Conservation (phyloP, 805 yeast species). For the Schizosaccharomyces japonicus region DNA sequence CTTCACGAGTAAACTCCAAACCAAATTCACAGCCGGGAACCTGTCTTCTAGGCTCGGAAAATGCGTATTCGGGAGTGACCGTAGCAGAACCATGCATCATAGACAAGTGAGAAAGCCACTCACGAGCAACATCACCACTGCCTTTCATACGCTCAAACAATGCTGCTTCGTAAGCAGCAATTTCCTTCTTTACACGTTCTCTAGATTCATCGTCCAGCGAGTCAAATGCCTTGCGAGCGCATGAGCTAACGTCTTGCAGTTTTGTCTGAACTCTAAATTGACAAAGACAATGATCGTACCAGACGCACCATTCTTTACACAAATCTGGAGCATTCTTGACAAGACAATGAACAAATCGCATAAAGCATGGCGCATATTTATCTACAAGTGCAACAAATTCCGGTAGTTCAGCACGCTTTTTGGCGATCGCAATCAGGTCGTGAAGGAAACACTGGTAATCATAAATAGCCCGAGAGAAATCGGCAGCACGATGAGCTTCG, state of each 20-base stretch:
- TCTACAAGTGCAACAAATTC: background rate
- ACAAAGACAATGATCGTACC: conserved; percentile 4
- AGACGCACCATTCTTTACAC: background rate
- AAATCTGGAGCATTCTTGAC: conserved; percentile 2
- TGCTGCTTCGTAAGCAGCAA: background rate
- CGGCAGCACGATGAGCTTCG: conserved; percentile 2
- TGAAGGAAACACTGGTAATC: conserved; percentile 1
- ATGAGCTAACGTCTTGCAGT: background rate
- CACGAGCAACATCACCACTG: background rate
- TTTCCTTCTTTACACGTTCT: background rate
- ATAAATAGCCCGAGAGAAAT: conserved; percentile 1
- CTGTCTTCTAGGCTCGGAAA: background rate
- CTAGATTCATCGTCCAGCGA: background rate
- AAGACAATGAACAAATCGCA: conserved; percentile 1
- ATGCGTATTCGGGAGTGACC: background rate
- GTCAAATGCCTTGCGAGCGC: background rate
- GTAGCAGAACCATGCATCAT: background rate
- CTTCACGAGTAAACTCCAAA: background rate
- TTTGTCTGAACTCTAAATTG: background rate
- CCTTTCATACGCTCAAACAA: background rate
- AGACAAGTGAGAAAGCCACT: background rate
- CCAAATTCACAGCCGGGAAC: background rate
- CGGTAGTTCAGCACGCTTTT: background rate
- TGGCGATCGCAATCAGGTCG: background rate
- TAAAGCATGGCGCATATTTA: background rate